Percentiles rank a stretch among this genome's conserved stretches.
Conservation (phyloP, 2,329 filamentous ascomycete species). For the Beauveria asiatica region DNA sequence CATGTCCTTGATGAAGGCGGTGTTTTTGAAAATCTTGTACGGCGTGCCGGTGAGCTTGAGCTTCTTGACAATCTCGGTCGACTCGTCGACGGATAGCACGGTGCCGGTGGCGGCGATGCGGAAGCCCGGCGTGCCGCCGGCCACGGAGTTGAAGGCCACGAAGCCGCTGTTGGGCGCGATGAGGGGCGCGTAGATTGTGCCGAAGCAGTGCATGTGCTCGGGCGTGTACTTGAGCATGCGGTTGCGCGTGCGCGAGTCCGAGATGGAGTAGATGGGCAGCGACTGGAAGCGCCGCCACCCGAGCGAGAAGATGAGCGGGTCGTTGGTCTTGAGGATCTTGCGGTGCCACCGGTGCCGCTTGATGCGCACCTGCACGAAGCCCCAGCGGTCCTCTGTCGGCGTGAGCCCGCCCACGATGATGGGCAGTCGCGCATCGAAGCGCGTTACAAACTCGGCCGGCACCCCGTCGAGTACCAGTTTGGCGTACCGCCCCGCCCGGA, state of each 20-base stretch:
- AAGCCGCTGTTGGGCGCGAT: constrained; percentile 95
- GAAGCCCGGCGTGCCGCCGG: constrained; percentile 78
- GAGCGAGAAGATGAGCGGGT: constrained; percentile 92
- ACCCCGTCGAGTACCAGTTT: constrained; percentile 84
- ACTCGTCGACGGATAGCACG: constrained; percentile 88
- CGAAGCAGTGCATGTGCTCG: constrained; percentile 99
- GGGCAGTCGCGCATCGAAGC: constrained; percentile 75
- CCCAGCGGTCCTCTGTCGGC: constrained; percentile 89
- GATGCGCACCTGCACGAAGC: constrained; percentile 90
- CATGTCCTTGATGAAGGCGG: constrained; percentile 98
- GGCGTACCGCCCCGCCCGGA: constrained; percentile 85
- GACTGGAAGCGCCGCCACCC: constrained; percentile 95
- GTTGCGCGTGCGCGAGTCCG: constrained; percentile 85
- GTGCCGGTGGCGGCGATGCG: constrained; percentile 90
- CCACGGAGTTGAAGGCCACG: constrained; percentile 85
- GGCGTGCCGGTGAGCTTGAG: constrained; percentile 89
- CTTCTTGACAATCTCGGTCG: constrained; percentile 97
- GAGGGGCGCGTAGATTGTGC: constrained; percentile 87
- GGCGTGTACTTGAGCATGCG: constrained; percentile 98
- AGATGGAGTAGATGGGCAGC: constrained; percentile 87
- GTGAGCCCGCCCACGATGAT: constrained; percentile 87
- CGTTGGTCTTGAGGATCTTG: constrained; percentile 96
- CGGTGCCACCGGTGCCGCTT: constrained; percentile 99
- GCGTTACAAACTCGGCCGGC: constrained; percentile 77
- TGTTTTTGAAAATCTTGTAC: constrained; percentile 99